phyloP scores from a whole-genome alignment of 208 protist genomes.

The Trypanosoma lewisi region DNA sequence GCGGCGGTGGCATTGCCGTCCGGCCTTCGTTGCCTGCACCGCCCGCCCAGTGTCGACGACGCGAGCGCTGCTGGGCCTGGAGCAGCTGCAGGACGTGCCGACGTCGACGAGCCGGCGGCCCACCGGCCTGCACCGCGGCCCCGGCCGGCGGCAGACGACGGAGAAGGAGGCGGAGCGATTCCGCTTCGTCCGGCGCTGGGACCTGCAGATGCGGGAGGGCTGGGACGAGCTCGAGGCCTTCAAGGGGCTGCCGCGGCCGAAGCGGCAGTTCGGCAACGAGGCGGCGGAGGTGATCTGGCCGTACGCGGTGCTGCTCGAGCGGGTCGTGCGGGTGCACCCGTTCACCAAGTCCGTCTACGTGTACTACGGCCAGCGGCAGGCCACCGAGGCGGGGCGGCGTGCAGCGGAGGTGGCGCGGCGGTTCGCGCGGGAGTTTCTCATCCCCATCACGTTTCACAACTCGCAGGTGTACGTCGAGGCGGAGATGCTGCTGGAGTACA shows the following conservation, averaged over 20 bases:
- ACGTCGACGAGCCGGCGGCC: slow-evolving; percentile 81
- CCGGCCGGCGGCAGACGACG: slow-evolving; percentile 81
- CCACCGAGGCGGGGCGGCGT: slow-evolving; percentile 38
- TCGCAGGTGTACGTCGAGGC: slow-evolving; percentile 90
- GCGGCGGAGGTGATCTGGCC: slow-evolving; percentile 88
- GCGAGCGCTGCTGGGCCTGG: slow-evolving; percentile 38
- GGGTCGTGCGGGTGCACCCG: slow-evolving; percentile 83
- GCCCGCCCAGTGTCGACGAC: slow-evolving; percentile 30
- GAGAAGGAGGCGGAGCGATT: slow-evolving; percentile 66
- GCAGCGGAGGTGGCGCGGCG: slow-evolving; percentile 48
- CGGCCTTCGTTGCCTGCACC: background rate
- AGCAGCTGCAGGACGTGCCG: slow-evolving; percentile 87
- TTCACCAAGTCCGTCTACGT: slow-evolving; percentile 93
- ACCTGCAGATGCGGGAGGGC: slow-evolving; percentile 77
- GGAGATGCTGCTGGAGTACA: slow-evolving; percentile 91
- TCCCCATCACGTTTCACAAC: slow-evolving; percentile 92
- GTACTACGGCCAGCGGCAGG: slow-evolving; percentile 82
- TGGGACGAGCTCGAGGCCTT: slow-evolving; percentile 88
- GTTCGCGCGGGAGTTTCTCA: slow-evolving; percentile 79
- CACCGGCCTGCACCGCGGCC: slow-evolving; percentile 76
- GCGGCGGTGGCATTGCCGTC: slow-evolving; percentile 20
- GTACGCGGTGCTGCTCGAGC: slow-evolving; percentile 82
- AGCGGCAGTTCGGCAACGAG: slow-evolving; percentile 88
- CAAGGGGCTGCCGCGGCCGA: slow-evolving; percentile 87
- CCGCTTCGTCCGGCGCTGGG: slow-evolving; percentile 84